phyloP scores from a whole-genome alignment of 306 rosid genomes.

The Macrotyloma uniflorum region DNA sequence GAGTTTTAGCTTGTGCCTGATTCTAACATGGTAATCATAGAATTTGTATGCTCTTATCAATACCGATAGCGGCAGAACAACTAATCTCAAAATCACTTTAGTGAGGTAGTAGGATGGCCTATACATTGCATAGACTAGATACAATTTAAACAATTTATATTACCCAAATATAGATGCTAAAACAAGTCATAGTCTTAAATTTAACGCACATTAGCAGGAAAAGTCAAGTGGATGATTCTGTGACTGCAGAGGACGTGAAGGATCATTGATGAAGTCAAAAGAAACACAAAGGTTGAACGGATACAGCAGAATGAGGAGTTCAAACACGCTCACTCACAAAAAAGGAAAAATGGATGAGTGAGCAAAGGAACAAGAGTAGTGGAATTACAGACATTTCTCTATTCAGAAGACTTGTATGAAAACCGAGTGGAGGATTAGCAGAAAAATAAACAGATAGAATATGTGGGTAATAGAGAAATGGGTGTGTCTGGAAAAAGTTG shows the following conservation, averaged over 20 bases:
- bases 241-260: background rate
- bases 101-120: background rate
- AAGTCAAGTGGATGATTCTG: background rate
- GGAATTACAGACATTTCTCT: background rate
- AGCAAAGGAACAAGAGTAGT: background rate
- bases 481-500: background rate
- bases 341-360: background rate
- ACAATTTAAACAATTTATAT: background rate
- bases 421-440: background rate
- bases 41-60: background rate
- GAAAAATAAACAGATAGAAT: background rate
- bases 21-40: constrained; percentile 9
- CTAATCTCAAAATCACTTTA: background rate
- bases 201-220: too few species aligned
- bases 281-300: background rate
- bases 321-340: background rate
- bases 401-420: background rate
- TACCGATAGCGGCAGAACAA: background rate
- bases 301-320: background rate
- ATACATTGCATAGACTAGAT: background rate
- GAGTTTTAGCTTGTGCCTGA: constrained; percentile 4
- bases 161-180: background rate
- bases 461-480: background rate
- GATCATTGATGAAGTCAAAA: background rate
- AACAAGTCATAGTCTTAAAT: background rate